Base-by-base conservation (phyloP, 352 stramenopile genomes). In the Phytopythium oedochilum region DNA sequence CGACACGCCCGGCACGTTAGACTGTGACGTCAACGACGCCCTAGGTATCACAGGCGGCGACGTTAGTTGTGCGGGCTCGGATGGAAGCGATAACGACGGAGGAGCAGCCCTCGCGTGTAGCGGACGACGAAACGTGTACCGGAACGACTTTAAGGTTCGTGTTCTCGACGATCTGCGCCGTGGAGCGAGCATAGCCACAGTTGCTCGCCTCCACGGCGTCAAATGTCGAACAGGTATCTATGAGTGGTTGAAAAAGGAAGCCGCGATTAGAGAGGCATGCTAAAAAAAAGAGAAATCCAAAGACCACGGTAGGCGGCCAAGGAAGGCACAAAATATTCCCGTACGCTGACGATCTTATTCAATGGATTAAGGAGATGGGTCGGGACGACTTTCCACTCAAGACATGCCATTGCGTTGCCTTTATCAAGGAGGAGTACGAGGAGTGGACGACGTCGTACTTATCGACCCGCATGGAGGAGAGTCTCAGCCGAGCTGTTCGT, bases 361-460 rank as follows among this genome's bases (percentile, higher is more conserved):
- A 66, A 48, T 73, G 55, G 53, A 64, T 70, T 39, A 70, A 66
- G 36, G 17, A 59, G 4, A 44, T 70, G 26, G 43, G 58, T 2
- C 53, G 59, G 25, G 58, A 70, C 9, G 55, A 67, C 22, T 66
- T 58, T 26, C 52, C 62, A 10, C 47, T 66, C 14, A 70, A 61
- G 31, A 58, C 52, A 1, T 46, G 17, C 10, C 57, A 66, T 51
- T 38, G 61, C 15, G 53, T 64, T 36, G 51, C 52, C 9, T 63
- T 63, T 35, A 23, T 65, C 23, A 57, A 42, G 15, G 57, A 63
- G 35, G 53, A 67, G 25, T 63, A 64, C 15, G 3, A n/a, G 12
- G 28, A 28, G 15, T 70, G 61, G 57, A 31, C 52, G n/a, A 17
- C 29, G 0, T 10, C n/a, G 0, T 70, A 73, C 45, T 39, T 73